Evolutionary conservation across 805 yeast species (phyloP), one percentile per base, ranked within the genome.

Genomic region (Starmerella apis): DNA sequence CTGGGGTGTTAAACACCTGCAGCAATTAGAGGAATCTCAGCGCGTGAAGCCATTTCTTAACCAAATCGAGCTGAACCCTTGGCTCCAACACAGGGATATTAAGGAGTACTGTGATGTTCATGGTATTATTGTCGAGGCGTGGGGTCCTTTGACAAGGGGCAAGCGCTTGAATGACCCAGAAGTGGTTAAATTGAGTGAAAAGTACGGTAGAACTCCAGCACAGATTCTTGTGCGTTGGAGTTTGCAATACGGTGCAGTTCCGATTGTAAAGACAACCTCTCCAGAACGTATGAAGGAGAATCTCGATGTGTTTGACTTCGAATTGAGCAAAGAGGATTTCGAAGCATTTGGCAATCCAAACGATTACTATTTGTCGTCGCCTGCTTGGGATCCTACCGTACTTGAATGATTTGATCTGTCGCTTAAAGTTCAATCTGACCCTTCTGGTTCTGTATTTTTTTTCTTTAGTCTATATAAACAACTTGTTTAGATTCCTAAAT

Each of bases 21-120:
- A 76, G 56, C 81, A 79, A 61, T 63, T 80, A 23, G 44, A 32
- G 16, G 18, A 27, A 28, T 35, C 30, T 10, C 65, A 78, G 32
- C 67, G 65, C 49, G 61, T 74, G 54, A 72, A 71, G 54, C 87
- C 95, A 0, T 84, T 79, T 0, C 80, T 82, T 39, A 81, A 86
- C 63, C 94, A 86, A 63, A 76, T 86, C 59, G 94, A 85, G 64
- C 72, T 84, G 46, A 83, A 85, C 51, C 94, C 92, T 16, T 84
- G 92, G 87, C 70, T 81, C 58, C 83, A 82, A 69, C 65, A 82
- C 57, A 66, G 71, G 45, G 78, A 79, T 47, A 69, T 85, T 51
- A 76, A 81, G 20, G 74, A 79, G 49, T 82, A 68, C 64, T 77
- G 82, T 59, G 68, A 71, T 25, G 61, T 70, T n/a, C 65, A 79